Percentiles rank a stretch among this genome's conserved stretches.
Evolutionary conservation across 1,139 yeast genomes (phyloP).

Genomic region (Groenewaldozyma auringiensis): DNA sequence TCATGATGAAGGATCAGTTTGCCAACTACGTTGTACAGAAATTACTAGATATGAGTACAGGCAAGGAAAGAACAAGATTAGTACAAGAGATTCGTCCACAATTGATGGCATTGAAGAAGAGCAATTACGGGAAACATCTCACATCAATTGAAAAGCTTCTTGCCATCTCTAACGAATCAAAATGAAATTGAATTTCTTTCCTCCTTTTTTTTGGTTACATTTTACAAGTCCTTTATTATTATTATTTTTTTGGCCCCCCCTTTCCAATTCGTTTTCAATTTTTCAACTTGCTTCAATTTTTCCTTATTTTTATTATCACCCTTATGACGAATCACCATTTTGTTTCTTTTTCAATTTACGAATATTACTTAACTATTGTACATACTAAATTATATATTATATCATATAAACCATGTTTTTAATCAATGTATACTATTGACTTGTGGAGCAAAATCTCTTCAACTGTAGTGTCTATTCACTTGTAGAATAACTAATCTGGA

Average conservation of each 20-base stretch:
- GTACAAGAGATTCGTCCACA: conserved; percentile 35
- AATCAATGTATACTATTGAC: too few species aligned
- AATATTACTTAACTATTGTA: background rate
- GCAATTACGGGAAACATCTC: conserved; percentile 65
- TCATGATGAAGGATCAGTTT: conserved; percentile 96
- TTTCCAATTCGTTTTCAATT: background rate
- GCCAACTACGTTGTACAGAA: conserved; percentile 97
- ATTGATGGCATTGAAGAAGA: conserved; percentile 34
- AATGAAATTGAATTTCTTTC: background rate
- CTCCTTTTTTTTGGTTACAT: background rate
- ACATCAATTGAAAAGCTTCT: conserved; percentile 74
- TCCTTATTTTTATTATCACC: too few species aligned
- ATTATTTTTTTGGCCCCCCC: background rate
- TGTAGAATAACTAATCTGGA: too few species aligned
- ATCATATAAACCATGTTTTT: background rate
- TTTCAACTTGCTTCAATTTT: background rate
- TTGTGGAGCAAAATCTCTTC: too few species aligned
- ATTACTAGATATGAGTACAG: conserved; percentile 72
- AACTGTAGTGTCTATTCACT: too few species aligned
- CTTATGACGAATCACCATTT: too few species aligned
- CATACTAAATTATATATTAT: background rate
- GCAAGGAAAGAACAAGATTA: conserved; percentile 43
- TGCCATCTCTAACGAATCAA: conserved; percentile 2
- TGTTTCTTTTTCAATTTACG: too few species aligned
- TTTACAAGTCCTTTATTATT: background rate